phyloP scores from a whole-genome alignment of 2,329 filamentous ascomycete species.

The Dendryphion nanum region DNA sequence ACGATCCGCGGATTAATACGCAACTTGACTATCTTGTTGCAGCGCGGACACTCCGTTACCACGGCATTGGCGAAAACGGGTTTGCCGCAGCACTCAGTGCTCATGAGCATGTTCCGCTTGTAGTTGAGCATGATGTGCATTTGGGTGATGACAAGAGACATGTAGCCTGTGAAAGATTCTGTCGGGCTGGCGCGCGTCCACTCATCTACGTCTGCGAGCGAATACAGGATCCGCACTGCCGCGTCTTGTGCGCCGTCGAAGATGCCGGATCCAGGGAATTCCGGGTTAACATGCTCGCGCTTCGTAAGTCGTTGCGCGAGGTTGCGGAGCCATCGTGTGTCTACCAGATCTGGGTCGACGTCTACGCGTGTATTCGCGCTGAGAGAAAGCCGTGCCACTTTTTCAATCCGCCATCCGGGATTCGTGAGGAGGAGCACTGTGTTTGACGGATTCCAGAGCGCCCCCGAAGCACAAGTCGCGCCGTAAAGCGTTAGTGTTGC shows the following conservation, averaged over 20 bases:
- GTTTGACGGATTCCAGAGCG: constrained; percentile 47
- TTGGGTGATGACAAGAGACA: constrained; percentile 45
- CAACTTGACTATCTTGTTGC: constrained; percentile 35
- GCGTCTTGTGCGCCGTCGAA: constrained; percentile 17
- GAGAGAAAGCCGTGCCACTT: constrained; percentile 36
- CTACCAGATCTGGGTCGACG: constrained; percentile 54
- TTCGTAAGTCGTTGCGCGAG: constrained; percentile 50
- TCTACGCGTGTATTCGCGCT: constrained; percentile 52
- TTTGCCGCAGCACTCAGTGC: constrained; percentile 52
- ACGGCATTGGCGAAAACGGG: constrained; percentile 54
- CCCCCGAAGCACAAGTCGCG: constrained; percentile 46
- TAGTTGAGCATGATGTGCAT: constrained; percentile 41
- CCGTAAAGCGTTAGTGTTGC: constrained; percentile 57
- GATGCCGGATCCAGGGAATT: constrained; percentile 44
- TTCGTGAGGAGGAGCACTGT: constrained; percentile 53
- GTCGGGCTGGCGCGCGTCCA: constrained; percentile 15
- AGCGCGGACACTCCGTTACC: constrained; percentile 41
- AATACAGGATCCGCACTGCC: constrained; percentile 40
- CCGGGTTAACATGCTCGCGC: constrained; percentile 51
- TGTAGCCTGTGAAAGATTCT: constrained; percentile 41
- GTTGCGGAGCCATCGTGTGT: constrained; percentile 54
- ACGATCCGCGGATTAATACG: constrained; percentile 45
- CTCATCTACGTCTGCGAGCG: constrained; percentile 46
- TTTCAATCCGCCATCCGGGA: constrained; percentile 42
- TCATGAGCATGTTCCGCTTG: constrained; percentile 46